Percentiles rank a stretch among this genome's conserved stretches.
phyloP scores from a whole-genome alignment of 441 rosid genomes.

The Syzygium syzygioides region DNA sequence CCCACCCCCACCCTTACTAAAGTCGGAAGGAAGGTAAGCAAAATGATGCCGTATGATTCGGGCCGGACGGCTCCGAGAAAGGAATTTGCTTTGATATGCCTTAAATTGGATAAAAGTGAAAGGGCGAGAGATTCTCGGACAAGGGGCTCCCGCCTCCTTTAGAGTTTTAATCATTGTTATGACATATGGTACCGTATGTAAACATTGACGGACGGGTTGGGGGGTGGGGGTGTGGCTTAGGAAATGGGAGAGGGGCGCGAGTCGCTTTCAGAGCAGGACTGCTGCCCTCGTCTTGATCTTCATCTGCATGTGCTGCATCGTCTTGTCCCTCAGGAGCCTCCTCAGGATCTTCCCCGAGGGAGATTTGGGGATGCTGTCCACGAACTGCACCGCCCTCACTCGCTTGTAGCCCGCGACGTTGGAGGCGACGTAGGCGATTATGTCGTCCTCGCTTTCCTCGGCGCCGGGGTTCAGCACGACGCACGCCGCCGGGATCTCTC shows the following conservation, averaged over 20 bases:
- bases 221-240: background rate
- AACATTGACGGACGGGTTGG: too few species aligned
- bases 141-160: background rate
- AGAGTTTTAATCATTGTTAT: background rate
- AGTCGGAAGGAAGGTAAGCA: background rate
- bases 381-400: conserved; percentile 64
- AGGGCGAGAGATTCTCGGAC: background rate
- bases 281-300: background rate
- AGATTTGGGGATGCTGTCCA: conserved; percentile 82
- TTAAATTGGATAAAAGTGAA: background rate
- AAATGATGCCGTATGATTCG: background rate
- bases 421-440: conserved; percentile 57
- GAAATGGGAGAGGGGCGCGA: background rate
- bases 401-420: conserved; percentile 79
- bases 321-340: conserved; percentile 59
- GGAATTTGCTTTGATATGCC: background rate
- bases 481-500: conserved; percentile 88
- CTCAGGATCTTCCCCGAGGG: conserved; percentile 91
- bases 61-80: background rate
- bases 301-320: conserved; percentile 24
- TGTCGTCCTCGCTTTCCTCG: conserved; percentile 61
- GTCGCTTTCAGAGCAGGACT: background rate
- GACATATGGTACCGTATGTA: background rate
- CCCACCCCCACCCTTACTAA: background rate
- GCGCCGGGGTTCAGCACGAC: conserved; percentile 60